Base-by-base conservation (phyloP, 1,284 basidiomycete genomes). In the Puccinia polysora region DNA sequence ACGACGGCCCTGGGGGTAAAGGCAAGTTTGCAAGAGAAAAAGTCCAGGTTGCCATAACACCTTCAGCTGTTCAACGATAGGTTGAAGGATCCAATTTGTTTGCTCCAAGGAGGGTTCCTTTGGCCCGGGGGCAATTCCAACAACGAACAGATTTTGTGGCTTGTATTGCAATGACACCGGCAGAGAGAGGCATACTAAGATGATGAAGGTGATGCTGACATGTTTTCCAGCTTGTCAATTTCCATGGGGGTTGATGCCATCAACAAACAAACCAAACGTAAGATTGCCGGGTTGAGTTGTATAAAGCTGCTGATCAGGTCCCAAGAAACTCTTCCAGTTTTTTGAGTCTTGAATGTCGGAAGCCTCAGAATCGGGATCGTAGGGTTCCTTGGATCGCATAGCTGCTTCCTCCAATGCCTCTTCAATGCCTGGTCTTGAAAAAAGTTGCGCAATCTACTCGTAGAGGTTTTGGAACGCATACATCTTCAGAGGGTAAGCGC, bases 131-230 rank as follows among this genome's bases (percentile, higher is more conserved):
- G 78, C 78, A 15, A 82, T 73, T 0, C 80, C 80, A 6, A 78
- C 79, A 14, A 82, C 75, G 65, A 77, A 82, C 15, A 82, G 75
- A 59, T 83, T 81, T 60, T 82, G 79, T 0, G 74, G 50, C 18
- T 76, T 75, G 69, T 79, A 79, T 0, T 81, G 78, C n/a, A 80
- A 38, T 4, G 74, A 32, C 0, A 75, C 75, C 3, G 81, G 81
- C 18, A 45, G 28, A 25, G 38, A 25, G 12, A 63, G 28, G 30
- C 36, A 63, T 2, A 47, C 36, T n/a, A 63, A 25, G 10, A 63
- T 38, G 20, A 63, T 63, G 30, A 63, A 63, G 4, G 43, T 63
- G 3, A 63, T 63, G 18, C 30, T 36, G 18, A n/a, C 60, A 49
- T 63, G 60, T 45, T 63, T 43, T 8, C 59, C 59, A 15, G 36